phyloP scores from a whole-genome alignment of 2,329 filamentous ascomycete genomes.

The Scorias spongiosa region DNA sequence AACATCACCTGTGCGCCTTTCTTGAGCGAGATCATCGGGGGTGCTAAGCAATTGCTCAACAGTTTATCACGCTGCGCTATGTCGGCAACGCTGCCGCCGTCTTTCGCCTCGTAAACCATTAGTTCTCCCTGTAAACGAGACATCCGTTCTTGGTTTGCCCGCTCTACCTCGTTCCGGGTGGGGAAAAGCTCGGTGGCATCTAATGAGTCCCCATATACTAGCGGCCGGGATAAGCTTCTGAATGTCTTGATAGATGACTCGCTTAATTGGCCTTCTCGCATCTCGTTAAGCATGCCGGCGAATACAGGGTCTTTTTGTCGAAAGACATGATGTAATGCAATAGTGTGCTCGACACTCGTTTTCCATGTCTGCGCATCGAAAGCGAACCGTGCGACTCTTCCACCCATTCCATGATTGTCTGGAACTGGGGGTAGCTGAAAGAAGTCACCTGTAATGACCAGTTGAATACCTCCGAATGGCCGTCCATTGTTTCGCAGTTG shows the following conservation, averaged over 20 bases:
- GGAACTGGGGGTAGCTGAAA: conserved; percentile 94
- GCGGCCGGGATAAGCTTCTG: conserved; percentile 52
- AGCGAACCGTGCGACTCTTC: conserved; percentile 66
- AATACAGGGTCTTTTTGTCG: conserved; percentile 86
- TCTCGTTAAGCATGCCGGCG: conserved; percentile 91
- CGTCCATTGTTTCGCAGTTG: conserved; percentile 77
- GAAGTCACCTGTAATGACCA: conserved; percentile 93
- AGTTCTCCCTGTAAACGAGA: conserved; percentile 51
- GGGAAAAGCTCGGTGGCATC: conserved; percentile 88
- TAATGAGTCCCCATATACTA: conserved; percentile 58
- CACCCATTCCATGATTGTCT: conserved; percentile 35
- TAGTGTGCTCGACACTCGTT: conserved; percentile 87
- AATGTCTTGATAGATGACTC: conserved; percentile 65
- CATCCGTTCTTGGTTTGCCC: conserved; percentile 65
- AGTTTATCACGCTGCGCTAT: conserved; percentile 57
- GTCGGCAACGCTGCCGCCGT: conserved; percentile 56
- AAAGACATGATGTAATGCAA: conserved; percentile 88
- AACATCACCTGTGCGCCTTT: conserved; percentile 95
- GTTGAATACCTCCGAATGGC: conserved; percentile 89
- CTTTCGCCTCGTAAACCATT: conserved; percentile 56
- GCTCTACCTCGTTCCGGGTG: conserved; percentile 76
- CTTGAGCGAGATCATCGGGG: conserved; percentile 64
- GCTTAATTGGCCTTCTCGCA: conserved; percentile 74
- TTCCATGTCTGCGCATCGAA: conserved; percentile 88
- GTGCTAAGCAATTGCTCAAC: conserved; percentile 84